phyloP scores from a whole-genome alignment of 129 eudicot species.

The Artemisia tridentata region DNA sequence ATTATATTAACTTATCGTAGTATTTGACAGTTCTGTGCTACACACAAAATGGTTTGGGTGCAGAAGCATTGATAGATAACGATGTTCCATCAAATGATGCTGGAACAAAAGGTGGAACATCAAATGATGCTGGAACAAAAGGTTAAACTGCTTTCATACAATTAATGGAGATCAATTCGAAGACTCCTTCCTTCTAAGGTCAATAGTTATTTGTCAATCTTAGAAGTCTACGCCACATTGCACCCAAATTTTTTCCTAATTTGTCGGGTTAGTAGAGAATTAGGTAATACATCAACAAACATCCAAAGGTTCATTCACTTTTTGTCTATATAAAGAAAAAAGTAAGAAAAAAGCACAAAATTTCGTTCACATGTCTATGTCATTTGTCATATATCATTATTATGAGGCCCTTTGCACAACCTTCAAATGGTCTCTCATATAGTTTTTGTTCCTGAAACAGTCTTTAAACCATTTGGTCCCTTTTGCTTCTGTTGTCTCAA shows the following conservation, averaged over 20 bases:
- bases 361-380: conserved; percentile 24
- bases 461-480: conserved; percentile 20
- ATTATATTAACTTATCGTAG: not conserved
- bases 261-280: conserved; percentile 19
- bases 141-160: not conserved
- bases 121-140: too few species aligned
- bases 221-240: not conserved
- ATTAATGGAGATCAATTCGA: not conserved
- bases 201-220: not conserved
- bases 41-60: not conserved
- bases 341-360: conserved; percentile 13
- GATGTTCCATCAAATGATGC: conserved; percentile 11
- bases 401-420: not conserved
- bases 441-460: conserved; percentile 17
- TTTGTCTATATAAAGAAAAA: conserved; percentile 21
- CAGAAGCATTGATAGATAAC: not conserved
- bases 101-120: not conserved
- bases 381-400: conserved; percentile 12
- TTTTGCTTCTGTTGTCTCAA: conserved; percentile 6
- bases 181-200: not conserved
- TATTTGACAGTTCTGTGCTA: not conserved
- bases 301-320: conserved; percentile 14
- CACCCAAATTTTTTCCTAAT: conserved; percentile 16
- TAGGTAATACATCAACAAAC: conserved; percentile 19
- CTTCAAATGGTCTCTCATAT: conserved; percentile 26